Base-by-base conservation (phyloP, 805 yeast species). In the Saccharomycopsis fodiens region DNA sequence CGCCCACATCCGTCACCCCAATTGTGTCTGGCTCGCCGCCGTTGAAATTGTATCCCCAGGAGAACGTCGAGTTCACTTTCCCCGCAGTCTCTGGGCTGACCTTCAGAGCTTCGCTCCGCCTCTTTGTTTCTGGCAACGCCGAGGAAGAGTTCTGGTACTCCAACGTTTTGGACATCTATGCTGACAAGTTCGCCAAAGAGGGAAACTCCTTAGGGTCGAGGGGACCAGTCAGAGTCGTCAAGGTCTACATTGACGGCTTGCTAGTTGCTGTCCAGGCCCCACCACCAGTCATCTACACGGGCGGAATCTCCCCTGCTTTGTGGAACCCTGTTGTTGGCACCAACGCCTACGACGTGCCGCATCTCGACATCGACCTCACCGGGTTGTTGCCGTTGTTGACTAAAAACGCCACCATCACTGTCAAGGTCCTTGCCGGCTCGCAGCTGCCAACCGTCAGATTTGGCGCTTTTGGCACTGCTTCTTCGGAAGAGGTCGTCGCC, bases 81-180 rank as follows among this genome's bases (percentile, higher is more conserved):
- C 25, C 20, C 27, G 20, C 5, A 13, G 7, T 42, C 19, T 12
- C 19, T 25, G 15, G 7, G 7, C 80, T 80, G 57, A 79, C 87
- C 4, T 77, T 85, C 2, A 15, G 48, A 5, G 45, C 59, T 27
- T 65, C 64, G 47, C 58, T 85, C 27, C 71, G 81, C 8, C 59
- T 86, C 3, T 78, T 76, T 52, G 76, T 82, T 10, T 75, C 85
- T 16, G 95, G 93, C 2, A 85, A 82, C 55, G 82, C 80, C 2
- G 78, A 73, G 30, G 96, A 86, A 61, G 95, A 87, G 59, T 83
- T 84, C 55, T 86, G 94, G 94, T 87, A 80, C 60, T 62, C 78
- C 2, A 82, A 84, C 34, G 62, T 69, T 8, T 48, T 81, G 36
- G 84, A 79, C 52, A 59, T 64, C 39, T 70, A 61, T 52, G 62